These are phyloP conservation scores for Babesia microti DNA, from an alignment of 169 alveolate genomes.

Conservation along the genomic window DNA sequence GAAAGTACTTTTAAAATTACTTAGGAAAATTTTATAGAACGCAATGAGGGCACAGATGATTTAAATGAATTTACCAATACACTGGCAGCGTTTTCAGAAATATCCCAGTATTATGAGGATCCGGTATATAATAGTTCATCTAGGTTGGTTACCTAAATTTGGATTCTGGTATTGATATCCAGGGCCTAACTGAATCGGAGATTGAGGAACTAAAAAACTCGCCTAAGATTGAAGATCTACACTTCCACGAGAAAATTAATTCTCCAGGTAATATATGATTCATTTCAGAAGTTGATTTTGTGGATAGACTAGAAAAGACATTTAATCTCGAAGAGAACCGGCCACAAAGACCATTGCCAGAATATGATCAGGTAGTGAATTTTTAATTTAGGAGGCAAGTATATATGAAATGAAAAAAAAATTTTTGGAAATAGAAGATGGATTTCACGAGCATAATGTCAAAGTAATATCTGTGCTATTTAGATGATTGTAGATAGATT, in stretches of 20 bases:
- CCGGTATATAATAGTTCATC: conserved; percentile 16
- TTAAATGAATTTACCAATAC: conserved; percentile 4
- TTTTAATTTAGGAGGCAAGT: conserved; percentile 4
- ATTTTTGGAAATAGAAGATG: conserved; percentile 21
- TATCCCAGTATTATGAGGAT: conserved; percentile 14
- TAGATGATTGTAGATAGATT: conserved; percentile 15
- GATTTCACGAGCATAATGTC: conserved; percentile 33
- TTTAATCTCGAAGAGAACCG: too few species aligned
- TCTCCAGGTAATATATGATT: conserved; percentile 36
- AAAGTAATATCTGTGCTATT: conserved; percentile 2
- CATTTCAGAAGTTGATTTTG: too few species aligned
- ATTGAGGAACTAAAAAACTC: conserved; percentile 34
- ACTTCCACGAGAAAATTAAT: conserved; percentile 26
- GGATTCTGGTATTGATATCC: conserved; percentile 6
- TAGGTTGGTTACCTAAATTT: conserved; percentile 38
- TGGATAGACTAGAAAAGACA: too few species aligned
- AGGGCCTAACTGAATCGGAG: conserved; percentile 4
- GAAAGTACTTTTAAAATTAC: conserved; percentile 7
- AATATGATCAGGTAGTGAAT: too few species aligned
- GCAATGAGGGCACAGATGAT: conserved; percentile 7
- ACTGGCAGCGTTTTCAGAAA: conserved; percentile 12
- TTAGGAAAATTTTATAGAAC: conserved; percentile 4
- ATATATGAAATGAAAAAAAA: conserved; percentile 27
- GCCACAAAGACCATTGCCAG: too few species aligned
- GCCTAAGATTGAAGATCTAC: conserved; percentile 26